A percentile compares a stretch with the other conserved stretches of the same genome.
Evolutionary conservation across 306 rosid genomes (phyloP).

Genomic region (Dicorynia guianensis): DNA sequence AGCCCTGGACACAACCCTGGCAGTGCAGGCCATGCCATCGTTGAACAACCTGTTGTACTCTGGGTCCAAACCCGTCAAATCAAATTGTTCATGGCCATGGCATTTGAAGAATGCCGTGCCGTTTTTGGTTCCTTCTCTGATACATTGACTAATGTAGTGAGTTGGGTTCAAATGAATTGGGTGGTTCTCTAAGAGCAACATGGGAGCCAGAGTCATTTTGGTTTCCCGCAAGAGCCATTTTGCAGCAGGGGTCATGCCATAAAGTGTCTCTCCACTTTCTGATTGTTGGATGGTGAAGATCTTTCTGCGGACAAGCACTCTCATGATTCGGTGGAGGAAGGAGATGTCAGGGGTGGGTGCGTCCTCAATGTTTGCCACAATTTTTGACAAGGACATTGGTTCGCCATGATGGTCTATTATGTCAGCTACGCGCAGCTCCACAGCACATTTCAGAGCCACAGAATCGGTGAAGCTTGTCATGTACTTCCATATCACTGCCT

Average conservation of each 20-base stretch:
- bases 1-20: constrained; percentile 46
- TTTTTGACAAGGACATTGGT: constrained; percentile 44
- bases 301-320: constrained; percentile 50
- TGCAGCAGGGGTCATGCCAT: constrained; percentile 45
- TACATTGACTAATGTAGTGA: constrained; percentile 34
- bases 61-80: constrained; percentile 40
- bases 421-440: constrained; percentile 52
- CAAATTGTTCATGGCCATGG: constrained; percentile 59
- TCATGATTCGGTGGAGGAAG: constrained; percentile 44
- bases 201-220: constrained; percentile 49
- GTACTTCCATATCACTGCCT: constrained; percentile 54
- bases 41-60: constrained; percentile 51
- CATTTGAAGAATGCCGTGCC: constrained; percentile 57
- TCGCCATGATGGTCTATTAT: constrained; percentile 49
- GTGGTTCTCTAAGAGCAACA: constrained; percentile 52
- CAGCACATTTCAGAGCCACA: constrained; percentile 43
- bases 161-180: constrained; percentile 47
- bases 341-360: constrained; percentile 49
- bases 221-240: constrained; percentile 54
- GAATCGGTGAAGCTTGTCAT: constrained; percentile 50
- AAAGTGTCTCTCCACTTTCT: constrained; percentile 42
- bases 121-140: constrained; percentile 45
- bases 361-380: constrained; percentile 33
- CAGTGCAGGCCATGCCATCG: constrained; percentile 54
- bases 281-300: constrained; percentile 46